phyloP scores from a whole-genome alignment of 2,329 filamentous ascomycete species.

The Ampelomyces quisqualis region DNA sequence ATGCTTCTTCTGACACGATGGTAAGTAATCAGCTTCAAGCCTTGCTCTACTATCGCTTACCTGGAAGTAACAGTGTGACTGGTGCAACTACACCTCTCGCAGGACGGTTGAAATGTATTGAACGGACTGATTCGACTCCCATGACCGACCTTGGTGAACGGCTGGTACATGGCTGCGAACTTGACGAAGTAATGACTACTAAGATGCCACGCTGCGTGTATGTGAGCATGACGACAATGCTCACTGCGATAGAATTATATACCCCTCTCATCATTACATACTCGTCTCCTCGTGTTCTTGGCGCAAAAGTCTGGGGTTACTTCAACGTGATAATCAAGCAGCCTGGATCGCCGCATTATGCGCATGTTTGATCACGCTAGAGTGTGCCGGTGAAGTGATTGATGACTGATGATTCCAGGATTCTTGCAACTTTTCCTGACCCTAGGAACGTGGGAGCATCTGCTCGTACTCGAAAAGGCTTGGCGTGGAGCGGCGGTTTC shows the following conservation, averaged over 20 bases:
- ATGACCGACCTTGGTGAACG: not conserved
- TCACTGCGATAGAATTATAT: slow-evolving; percentile 11
- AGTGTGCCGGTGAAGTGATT: too few species aligned
- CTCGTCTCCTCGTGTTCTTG: too few species aligned
- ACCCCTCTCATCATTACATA: slow-evolving; percentile 16
- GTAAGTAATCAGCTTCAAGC: slow-evolving; percentile 41
- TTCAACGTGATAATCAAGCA: too few species aligned
- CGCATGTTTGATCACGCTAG: too few species aligned
- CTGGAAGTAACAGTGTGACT: slow-evolving; percentile 39
- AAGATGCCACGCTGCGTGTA: too few species aligned
- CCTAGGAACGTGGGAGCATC: not conserved
- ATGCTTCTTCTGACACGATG: slow-evolving; percentile 69
- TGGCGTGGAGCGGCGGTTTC: too few species aligned
- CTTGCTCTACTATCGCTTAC: not conserved
- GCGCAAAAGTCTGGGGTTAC: too few species aligned
- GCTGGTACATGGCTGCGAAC: not conserved
- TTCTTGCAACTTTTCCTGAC: too few species aligned
- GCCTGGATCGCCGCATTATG: too few species aligned
- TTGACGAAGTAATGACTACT: not conserved
- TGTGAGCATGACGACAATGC: slow-evolving; percentile 10
- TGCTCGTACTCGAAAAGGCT: slow-evolving; percentile 10
- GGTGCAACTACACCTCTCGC: slow-evolving; percentile 43
- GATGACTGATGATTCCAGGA: too few species aligned
- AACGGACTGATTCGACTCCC: not conserved
- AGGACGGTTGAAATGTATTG: slow-evolving; percentile 41